Evolutionary conservation across 345 rosid genomes (phyloP).

Genomic region (Ceriops tagal): DNA sequence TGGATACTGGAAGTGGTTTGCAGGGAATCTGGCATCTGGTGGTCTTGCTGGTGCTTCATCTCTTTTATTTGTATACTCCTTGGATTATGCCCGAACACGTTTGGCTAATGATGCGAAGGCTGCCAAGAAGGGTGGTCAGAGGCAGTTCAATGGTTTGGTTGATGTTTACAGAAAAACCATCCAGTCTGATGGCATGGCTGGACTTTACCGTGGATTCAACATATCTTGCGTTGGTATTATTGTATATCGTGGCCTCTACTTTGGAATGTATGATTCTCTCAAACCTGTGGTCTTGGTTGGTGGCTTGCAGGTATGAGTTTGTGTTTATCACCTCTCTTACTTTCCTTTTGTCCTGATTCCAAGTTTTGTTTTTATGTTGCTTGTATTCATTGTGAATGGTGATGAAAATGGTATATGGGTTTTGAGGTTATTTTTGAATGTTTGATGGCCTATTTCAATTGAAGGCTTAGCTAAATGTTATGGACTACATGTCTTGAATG

Average conservation of each 20-base stretch:
- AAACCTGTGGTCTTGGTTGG: constrained; percentile 75
- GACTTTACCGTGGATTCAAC: constrained; percentile 88
- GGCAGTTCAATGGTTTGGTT: constrained; percentile 76
- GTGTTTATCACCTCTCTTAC: neutral
- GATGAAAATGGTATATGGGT: no score
- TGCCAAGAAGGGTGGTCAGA: constrained; percentile 80
- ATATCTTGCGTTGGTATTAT: constrained; percentile 78
- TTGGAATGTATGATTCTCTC: constrained; percentile 82
- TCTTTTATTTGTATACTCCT: constrained; percentile 74
- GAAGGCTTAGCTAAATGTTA: no score
- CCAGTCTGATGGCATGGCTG: constrained; percentile 68
- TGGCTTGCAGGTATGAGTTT: constrained; percentile 40
- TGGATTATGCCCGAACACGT: constrained; percentile 89
- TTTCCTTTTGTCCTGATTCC: neutral
- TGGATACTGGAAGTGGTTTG: constrained; percentile 96
- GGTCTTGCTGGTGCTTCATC: constrained; percentile 95
- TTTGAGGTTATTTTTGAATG: no score
- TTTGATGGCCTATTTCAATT: no score
- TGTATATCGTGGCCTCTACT: constrained; percentile 84
- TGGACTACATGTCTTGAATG: no score
- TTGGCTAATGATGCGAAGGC: constrained; percentile 87
- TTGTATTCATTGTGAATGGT: no score
- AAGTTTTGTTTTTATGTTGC: no score
- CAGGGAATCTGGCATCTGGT: constrained; percentile 83
- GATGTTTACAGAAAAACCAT: constrained; percentile 82